phyloP scores from a whole-genome alignment of 805 yeast species.

The Candida tibetensis region DNA sequence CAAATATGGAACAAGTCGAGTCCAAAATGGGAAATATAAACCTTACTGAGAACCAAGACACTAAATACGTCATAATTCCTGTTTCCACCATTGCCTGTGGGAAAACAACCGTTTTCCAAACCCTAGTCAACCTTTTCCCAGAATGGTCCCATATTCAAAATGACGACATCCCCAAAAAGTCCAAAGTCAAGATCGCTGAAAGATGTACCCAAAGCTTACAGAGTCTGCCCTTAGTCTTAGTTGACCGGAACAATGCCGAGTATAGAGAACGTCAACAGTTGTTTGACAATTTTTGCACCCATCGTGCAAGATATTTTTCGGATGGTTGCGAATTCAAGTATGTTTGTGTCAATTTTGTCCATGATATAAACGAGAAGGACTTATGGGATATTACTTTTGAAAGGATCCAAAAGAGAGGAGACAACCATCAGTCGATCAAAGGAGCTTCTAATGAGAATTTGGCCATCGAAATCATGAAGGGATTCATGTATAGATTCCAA shows the following conservation, averaged over 20 bases:
- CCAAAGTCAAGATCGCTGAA: conserved; percentile 49
- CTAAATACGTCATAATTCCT: conserved; percentile 69
- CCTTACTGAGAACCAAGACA: conserved; percentile 16
- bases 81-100: conserved; percentile 95
- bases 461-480: conserved; percentile 64
- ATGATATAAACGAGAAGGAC: conserved; percentile 21
- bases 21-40: conserved; percentile 23
- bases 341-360: conserved; percentile 68
- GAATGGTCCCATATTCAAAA: conserved; percentile 76
- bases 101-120: conserved; percentile 76
- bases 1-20: conserved; percentile 44
- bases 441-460: conserved; percentile 45
- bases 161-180: conserved; percentile 58
- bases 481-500: conserved; percentile 70
- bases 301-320: conserved; percentile 44
- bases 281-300: conserved; percentile 47
- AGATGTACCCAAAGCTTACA: conserved; percentile 35
- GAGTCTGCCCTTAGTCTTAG: conserved; percentile 51
- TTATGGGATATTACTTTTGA: conserved; percentile 53
- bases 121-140: conserved; percentile 50
- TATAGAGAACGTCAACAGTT: conserved; percentile 65
- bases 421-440: conserved; percentile 83
- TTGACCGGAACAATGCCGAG: conserved; percentile 84
- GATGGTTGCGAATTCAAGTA: conserved; percentile 43
- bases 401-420: conserved; percentile 71